phyloP scores from a whole-genome alignment of 352 stramenopile species.

The Vaucheria bursata region DNA sequence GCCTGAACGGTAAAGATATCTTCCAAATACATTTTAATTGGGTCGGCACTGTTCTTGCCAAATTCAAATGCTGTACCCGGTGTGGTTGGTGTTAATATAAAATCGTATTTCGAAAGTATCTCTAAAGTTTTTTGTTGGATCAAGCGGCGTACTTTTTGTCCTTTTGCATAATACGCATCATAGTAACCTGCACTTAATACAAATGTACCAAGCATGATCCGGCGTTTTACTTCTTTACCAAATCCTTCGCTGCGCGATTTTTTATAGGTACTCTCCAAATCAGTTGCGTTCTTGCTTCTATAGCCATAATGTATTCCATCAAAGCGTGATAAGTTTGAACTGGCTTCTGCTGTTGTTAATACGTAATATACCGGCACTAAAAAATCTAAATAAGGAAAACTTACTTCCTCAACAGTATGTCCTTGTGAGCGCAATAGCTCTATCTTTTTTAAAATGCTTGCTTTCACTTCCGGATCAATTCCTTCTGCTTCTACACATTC shows the following conservation, averaged over 20 bases:
- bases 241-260: not conserved
- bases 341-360: not conserved
- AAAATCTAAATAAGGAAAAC: not conserved
- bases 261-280: not conserved
- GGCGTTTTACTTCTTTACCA: not conserved
- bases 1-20: slow-evolving; percentile 1
- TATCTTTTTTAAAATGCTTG: not conserved
- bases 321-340: not conserved
- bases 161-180: slow-evolving; percentile 2
- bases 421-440: not conserved
- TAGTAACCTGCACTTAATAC: not conserved
- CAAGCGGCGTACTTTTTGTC: not conserved
- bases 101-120: not conserved
- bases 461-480: not conserved
- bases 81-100: not conserved
- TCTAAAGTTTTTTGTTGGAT: not conserved
- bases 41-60: not conserved
- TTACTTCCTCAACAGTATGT: not conserved
- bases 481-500: not conserved
- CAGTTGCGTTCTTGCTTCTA: not conserved
- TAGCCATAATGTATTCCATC: not conserved
- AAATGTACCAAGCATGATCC: slow-evolving; percentile 1
- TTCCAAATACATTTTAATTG: not conserved
- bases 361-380: not conserved
- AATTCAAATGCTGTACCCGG: not conserved